Conservation (phyloP, 148 eudicot genomes). For the Limonium bicolor region DNA sequence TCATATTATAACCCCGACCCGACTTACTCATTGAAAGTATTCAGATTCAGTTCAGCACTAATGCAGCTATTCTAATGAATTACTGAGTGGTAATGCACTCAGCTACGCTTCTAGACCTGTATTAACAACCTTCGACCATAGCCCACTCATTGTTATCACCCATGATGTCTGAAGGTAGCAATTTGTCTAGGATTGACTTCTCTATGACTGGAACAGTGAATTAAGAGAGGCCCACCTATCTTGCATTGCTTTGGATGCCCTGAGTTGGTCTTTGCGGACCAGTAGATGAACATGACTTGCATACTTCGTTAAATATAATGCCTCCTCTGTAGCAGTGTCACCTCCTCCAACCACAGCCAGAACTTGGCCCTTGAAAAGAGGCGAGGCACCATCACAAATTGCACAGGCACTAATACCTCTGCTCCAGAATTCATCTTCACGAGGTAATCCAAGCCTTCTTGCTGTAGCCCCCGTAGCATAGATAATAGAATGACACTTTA, state of each 20-base stretch:
- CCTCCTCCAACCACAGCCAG: constrained; percentile 99
- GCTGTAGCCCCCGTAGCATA: constrained; percentile 96
- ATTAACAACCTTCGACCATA: no score
- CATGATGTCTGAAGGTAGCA: no score
- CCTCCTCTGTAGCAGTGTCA: constrained; percentile 99
- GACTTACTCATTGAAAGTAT: no score
- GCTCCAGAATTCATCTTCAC: constrained; percentile 97
- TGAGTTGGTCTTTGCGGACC: constrained; percentile 66
- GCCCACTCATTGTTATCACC: no score
- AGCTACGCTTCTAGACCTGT: no score
- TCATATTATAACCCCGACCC: no score
- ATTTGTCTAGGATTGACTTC: no score
- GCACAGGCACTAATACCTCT: constrained; percentile 99
- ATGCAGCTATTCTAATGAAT: no score
- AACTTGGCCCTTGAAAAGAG: constrained; percentile 93
- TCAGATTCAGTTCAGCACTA: no score
- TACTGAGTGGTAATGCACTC: no score
- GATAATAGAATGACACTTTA: constrained; percentile 73
- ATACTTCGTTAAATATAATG: constrained; percentile 88
- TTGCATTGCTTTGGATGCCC: constrained; percentile 99
- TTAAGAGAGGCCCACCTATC: constrained; percentile 49
- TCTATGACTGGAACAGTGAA: not conserved
- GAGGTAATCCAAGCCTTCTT: constrained; percentile 67
- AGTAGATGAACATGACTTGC: constrained; percentile 96
- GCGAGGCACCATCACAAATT: constrained; percentile 99